phyloP scores from a whole-genome alignment of 2,329 filamentous ascomycete genomes.

The Talaromyces sp. region DNA sequence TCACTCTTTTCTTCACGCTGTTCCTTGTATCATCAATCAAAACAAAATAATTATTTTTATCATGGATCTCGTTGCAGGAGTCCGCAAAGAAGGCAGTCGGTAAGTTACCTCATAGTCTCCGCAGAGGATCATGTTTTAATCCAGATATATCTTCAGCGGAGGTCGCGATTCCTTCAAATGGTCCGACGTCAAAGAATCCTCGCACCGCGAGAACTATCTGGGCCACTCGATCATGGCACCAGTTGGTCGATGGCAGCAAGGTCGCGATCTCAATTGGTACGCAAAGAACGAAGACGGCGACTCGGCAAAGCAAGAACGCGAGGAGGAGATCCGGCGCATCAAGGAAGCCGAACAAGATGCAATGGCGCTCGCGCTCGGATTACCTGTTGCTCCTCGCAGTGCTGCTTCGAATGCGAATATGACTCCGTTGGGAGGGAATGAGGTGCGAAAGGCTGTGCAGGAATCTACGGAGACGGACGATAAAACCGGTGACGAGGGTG shows the following conservation, averaged over 20 bases:
- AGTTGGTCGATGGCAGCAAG: conserved; percentile 86
- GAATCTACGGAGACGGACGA: conserved; percentile 29
- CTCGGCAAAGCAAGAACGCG: conserved; percentile 53
- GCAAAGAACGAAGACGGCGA: conserved; percentile 53
- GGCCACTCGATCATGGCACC: conserved; percentile 89
- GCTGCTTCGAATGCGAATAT: conserved; percentile 47
- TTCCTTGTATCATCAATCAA: conserved; percentile 1
- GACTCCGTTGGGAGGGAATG: conserved; percentile 57
- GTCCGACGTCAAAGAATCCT: conserved; percentile 83
- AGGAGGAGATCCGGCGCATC: conserved; percentile 72
- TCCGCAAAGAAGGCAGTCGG: conserved; percentile 83
- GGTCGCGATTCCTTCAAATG: conserved; percentile 90
- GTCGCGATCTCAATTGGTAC: conserved; percentile 64
- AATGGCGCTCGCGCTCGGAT: conserved; percentile 72
- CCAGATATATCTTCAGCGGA: conserved; percentile 53
- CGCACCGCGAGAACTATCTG: conserved; percentile 84
- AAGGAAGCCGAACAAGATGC: conserved; percentile 94
- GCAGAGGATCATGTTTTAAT: conserved; percentile 8
- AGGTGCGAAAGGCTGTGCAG: conserved; percentile 52
- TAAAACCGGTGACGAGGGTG: conserved; percentile 20
- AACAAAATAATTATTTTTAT: conserved; percentile 12
- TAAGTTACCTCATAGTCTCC: conserved; percentile 28
- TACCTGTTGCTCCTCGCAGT: conserved; percentile 59
- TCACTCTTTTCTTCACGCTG: background rate
- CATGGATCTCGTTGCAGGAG: conserved; percentile 91